A percentile compares a stretch with the other conserved stretches of the same genome.
Evolutionary conservation across 805 yeast species (phyloP).

Genomic region (Lachancea fermentati): DNA sequence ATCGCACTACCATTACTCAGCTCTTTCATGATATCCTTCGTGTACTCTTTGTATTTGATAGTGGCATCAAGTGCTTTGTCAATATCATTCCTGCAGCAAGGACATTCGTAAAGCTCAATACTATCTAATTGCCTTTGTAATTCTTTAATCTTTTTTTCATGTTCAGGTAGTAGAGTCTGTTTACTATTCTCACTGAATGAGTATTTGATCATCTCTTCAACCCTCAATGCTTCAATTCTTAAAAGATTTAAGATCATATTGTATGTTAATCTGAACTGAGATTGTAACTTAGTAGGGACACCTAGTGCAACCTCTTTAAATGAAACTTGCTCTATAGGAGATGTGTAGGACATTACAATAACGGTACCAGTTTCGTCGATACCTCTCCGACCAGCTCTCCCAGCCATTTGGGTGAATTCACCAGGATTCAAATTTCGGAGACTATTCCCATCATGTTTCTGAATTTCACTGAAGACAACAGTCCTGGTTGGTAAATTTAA

Average conservation of each 20-base stretch:
- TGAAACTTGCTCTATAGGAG: slow-evolving; percentile 50
- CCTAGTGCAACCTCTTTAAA: slow-evolving; percentile 84
- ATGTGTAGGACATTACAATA: slow-evolving; percentile 77
- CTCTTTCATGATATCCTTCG: slow-evolving; percentile 42
- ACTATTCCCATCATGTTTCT: slow-evolving; percentile 86
- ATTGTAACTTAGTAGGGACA: slow-evolving; percentile 78
- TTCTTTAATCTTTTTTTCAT: slow-evolving; percentile 56
- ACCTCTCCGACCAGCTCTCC: slow-evolving; percentile 98
- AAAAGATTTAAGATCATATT: slow-evolving; percentile 89
- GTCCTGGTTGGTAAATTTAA: slow-evolving; percentile 94
- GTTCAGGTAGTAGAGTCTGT: slow-evolving; percentile 82
- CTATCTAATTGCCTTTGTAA: slow-evolving; percentile 43
- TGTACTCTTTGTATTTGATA: slow-evolving; percentile 40
- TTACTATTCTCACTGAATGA: slow-evolving; percentile 89
- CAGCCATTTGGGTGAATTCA: slow-evolving; percentile 98
- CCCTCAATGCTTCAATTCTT: slow-evolving; percentile 88
- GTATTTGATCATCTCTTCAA: slow-evolving; percentile 97
- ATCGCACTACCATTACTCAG: slow-evolving; percentile 43
- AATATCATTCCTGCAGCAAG: slow-evolving; percentile 37
- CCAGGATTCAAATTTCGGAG: slow-evolving; percentile 86
- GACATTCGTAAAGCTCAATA: slow-evolving; percentile 34
- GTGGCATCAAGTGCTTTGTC: slow-evolving; percentile 41
- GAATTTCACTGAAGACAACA: slow-evolving; percentile 77
- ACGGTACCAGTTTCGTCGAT: slow-evolving; percentile 92
- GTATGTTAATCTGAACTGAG: slow-evolving; percentile 92